Conservation (phyloP, 257 asterid species). For the Paraleonurus japonicus region DNA sequence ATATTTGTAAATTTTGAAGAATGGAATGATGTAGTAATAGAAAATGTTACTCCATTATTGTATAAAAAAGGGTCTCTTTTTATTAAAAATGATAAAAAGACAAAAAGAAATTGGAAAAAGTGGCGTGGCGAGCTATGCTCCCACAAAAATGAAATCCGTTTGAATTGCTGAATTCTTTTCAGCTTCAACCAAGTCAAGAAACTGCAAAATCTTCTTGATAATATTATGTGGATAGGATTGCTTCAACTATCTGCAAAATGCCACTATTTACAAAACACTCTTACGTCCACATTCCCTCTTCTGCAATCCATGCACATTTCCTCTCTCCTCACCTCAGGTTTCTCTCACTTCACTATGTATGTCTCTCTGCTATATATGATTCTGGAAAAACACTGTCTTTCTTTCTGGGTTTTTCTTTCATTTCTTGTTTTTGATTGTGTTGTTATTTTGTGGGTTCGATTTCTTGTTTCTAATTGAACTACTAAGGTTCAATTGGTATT, state of each 20-base stretch:
- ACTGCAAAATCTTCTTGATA: constrained; percentile 29
- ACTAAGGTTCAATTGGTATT: neutral
- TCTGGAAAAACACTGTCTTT: neutral
- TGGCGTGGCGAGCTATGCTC: constrained; percentile 28
- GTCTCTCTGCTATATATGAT: neutral
- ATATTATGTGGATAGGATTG: constrained; percentile 36
- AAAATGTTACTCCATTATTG: too few species aligned
- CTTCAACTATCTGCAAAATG: neutral
- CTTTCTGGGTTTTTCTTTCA: neutral
- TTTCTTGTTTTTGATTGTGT: neutral
- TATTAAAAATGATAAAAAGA: too few species aligned
- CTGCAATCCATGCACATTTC: constrained; percentile 21
- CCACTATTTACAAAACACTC: neutral
- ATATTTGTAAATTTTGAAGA: too few species aligned
- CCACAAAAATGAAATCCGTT: constrained; percentile 19
- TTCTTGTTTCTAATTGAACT: constrained; percentile 4
- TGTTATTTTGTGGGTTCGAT: constrained; percentile 7
- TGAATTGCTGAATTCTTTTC: constrained; percentile 13
- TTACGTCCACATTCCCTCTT: constrained; percentile 12
- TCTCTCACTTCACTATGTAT: neutral
- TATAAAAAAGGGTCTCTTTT: too few species aligned
- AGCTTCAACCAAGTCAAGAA: constrained; percentile 19
- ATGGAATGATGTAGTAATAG: too few species aligned
- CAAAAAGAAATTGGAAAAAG: too few species aligned
- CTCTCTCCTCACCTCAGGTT: neutral